Conservation (phyloP, 2,329 filamentous ascomycete genomes). For the Magnaporthiopsis incrustans region DNA sequence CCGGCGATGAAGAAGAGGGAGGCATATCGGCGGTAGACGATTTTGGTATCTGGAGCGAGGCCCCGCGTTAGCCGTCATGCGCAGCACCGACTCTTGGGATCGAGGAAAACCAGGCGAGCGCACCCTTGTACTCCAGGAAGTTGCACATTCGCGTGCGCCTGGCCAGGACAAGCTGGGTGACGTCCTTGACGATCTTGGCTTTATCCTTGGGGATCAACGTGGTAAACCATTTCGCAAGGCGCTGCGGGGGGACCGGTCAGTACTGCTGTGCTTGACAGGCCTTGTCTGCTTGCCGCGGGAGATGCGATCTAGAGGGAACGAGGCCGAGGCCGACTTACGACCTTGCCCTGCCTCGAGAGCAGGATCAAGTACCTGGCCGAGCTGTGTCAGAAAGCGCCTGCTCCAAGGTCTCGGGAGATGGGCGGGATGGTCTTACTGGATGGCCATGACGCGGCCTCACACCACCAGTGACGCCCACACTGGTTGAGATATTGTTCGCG, state of each 20-base stretch:
- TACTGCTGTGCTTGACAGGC: not conserved
- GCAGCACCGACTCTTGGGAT: not conserved
- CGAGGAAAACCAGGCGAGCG: slow-evolving; percentile 1
- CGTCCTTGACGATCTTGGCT: slow-evolving; percentile 99
- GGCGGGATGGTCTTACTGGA: slow-evolving; percentile 35
- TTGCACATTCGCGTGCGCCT: slow-evolving; percentile 99
- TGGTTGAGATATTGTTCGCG: not conserved
- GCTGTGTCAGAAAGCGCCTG: not conserved
- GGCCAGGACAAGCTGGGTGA: slow-evolving; percentile 92
- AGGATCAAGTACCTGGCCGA: slow-evolving; percentile 84
- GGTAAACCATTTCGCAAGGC: slow-evolving; percentile 98
- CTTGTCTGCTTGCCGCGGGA: slow-evolving; percentile 9
- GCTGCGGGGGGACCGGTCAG: slow-evolving; percentile 44
- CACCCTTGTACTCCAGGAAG: slow-evolving; percentile 98
- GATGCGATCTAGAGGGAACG: slow-evolving; percentile 27
- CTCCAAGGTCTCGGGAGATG: not conserved
- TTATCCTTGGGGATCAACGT: slow-evolving; percentile 97
- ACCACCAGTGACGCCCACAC: slow-evolving; percentile 5
- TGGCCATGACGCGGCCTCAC: slow-evolving; percentile 33
- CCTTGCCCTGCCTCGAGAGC: slow-evolving; percentile 97
- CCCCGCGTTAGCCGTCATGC: not conserved
- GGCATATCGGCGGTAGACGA: slow-evolving; percentile 96
- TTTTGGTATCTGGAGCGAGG: slow-evolving; percentile 71
- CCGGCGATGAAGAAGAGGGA: slow-evolving; percentile 99
- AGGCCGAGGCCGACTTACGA: slow-evolving; percentile 55